phyloP scores from a whole-genome alignment of 2,329 filamentous ascomycete genomes.

The Aspergillus ochraceus region DNA sequence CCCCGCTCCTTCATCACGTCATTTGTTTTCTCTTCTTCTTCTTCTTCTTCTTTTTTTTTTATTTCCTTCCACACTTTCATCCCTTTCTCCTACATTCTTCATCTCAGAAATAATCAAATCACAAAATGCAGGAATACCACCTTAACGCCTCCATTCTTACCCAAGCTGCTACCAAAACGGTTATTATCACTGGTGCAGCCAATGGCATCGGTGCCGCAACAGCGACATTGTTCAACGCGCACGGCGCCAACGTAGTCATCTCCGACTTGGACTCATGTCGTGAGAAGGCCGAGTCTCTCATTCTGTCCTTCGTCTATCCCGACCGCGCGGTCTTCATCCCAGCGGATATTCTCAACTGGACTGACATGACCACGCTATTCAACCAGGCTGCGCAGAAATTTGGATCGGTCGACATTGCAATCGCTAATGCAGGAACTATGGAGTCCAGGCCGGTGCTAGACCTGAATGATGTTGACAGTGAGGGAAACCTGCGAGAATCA shows the following conservation, averaged over 20 bases:
- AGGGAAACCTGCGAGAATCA: slow-evolving; percentile 20
- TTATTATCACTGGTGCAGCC: slow-evolving; percentile 44
- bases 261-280: slow-evolving; percentile 26
- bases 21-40: not conserved
- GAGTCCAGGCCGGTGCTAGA: slow-evolving; percentile 24
- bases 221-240: slow-evolving; percentile 35
- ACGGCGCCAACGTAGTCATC: slow-evolving; percentile 43
- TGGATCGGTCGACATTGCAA: slow-evolving; percentile 40
- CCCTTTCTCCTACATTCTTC: not conserved
- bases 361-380: slow-evolving; percentile 37
- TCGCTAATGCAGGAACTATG: slow-evolving; percentile 48
- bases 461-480: slow-evolving; percentile 23
- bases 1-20: not conserved
- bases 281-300: slow-evolving; percentile 2
- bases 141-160: not conserved
- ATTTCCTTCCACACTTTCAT: not conserved
- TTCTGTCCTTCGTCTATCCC: slow-evolving; percentile 10
- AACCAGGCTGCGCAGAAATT: slow-evolving; percentile 32
- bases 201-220: slow-evolving; percentile 45
- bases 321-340: slow-evolving; percentile 31
- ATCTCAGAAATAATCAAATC: not conserved
- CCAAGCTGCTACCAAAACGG: slow-evolving; percentile 30
- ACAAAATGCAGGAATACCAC: not conserved
- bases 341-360: slow-evolving; percentile 40
- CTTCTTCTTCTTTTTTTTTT: not conserved